Percentiles rank a stretch among this genome's conserved stretches.
Evolutionary conservation across 495 filamentous ascomycete genomes (phyloP).

Genomic region (Podospora pseudopauciseta): DNA sequence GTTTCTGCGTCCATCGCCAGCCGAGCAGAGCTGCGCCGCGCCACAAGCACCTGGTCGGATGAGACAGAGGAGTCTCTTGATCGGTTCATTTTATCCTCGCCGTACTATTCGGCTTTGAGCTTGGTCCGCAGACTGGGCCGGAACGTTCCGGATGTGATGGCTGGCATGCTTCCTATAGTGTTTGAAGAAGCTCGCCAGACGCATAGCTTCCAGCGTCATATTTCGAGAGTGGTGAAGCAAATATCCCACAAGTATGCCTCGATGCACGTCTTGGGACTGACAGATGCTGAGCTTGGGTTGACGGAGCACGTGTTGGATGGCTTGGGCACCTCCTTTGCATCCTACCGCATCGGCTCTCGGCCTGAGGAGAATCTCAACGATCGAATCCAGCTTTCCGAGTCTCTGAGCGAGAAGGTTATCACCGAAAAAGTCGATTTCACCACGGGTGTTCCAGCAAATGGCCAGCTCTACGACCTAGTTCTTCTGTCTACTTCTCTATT

Average conservation of each 20-base stretch:
- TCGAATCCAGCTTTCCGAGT: conserved; percentile 10
- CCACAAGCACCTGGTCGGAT: conserved; percentile 20
- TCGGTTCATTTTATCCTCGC: conserved; percentile 32
- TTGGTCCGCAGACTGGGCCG: conserved; percentile 28
- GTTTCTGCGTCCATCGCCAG: not conserved
- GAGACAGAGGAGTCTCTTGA: conserved; percentile 36
- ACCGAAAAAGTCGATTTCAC: conserved; percentile 29
- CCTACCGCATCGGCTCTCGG: conserved; percentile 27
- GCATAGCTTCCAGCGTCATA: conserved; percentile 29
- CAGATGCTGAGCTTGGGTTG: conserved; percentile 29
- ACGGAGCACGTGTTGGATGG: conserved; percentile 32
- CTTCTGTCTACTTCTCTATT: conserved; percentile 36
- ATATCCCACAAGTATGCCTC: conserved; percentile 41
- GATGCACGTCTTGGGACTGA: conserved; percentile 42
- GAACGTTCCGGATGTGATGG: conserved; percentile 28
- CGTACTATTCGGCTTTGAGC: conserved; percentile 30
- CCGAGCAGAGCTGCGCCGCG: not conserved
- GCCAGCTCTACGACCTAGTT: conserved; percentile 35
- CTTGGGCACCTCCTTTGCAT: conserved; percentile 33
- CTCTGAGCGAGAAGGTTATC: conserved; percentile 21
- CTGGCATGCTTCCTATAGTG: conserved; percentile 21
- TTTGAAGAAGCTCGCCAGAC: conserved; percentile 33
- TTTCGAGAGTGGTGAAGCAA: conserved; percentile 38
- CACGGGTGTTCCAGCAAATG: conserved; percentile 1
- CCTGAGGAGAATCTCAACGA: conserved; percentile 19